Evolutionary conservation across 306 rosid species (phyloP).

Genomic region (Cucumis melo): DNA sequence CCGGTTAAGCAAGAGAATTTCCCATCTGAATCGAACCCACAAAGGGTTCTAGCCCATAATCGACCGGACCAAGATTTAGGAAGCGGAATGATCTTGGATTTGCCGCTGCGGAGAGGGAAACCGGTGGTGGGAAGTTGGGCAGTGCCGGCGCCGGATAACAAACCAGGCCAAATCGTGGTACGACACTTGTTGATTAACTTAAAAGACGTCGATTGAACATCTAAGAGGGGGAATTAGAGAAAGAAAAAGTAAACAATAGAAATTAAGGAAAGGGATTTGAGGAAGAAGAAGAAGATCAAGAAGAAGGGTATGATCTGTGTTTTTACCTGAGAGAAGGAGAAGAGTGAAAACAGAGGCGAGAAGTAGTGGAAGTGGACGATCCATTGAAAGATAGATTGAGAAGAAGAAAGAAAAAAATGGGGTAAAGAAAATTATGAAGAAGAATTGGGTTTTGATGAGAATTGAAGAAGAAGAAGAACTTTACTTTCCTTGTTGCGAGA

Average conservation of each 20-base stretch:
- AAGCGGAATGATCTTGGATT: slow-evolving; percentile 31
- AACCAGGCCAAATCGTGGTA: slow-evolving; percentile 71
- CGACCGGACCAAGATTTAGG: slow-evolving; percentile 92
- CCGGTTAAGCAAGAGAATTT: slow-evolving; percentile 67
- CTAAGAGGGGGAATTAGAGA: slow-evolving; percentile 15
- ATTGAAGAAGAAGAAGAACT: slow-evolving; percentile 4
- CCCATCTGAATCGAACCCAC: slow-evolving; percentile 33
- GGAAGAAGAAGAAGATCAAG: not conserved
- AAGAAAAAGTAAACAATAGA: not conserved
- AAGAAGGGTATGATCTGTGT: not conserved
- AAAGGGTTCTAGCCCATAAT: slow-evolving; percentile 77
- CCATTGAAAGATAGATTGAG: not conserved
- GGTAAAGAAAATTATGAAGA: not conserved
- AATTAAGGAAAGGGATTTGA: not conserved
- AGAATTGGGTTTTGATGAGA: not conserved
- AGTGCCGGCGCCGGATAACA: slow-evolving; percentile 69
- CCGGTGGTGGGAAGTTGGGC: slow-evolving; percentile 73
- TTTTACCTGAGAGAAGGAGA: slow-evolving; percentile 5
- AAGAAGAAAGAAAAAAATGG: not conserved
- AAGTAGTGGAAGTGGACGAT: slow-evolving; percentile 4
- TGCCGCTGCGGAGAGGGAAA: slow-evolving; percentile 41
- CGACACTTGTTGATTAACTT: slow-evolving; percentile 77
- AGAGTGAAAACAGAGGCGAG: not conserved
- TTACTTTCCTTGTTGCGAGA: slow-evolving; percentile 32
- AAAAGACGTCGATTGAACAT: slow-evolving; percentile 54